Conservation (phyloP, 805 yeast genomes). For the Nematodospora valgi region DNA sequence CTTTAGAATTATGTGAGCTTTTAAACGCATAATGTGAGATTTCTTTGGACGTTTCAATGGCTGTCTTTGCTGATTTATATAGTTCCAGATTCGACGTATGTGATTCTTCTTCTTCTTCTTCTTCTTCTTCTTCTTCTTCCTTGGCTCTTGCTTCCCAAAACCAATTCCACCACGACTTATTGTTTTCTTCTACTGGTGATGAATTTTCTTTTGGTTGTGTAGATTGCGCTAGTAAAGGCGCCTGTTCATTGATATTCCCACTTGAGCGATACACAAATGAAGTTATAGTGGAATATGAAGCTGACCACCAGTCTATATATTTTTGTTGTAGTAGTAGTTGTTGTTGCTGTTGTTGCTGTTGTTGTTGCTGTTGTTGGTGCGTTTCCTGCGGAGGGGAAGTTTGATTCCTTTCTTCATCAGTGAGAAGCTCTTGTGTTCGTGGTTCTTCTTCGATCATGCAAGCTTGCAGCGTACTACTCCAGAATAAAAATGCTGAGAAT, state of each 20-base stretch:
- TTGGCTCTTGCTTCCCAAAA: constrained; percentile 12
- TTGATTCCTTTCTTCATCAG: too few species aligned
- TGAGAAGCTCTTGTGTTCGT: too few species aligned
- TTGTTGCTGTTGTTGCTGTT: constrained; percentile 1
- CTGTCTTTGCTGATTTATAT: constrained; percentile 27
- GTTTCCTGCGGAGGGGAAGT: too few species aligned
- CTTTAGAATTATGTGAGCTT: constrained; percentile 11
- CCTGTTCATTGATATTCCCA: background rate
- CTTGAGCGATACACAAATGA: background rate
- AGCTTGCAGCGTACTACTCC: too few species aligned
- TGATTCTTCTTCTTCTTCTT: constrained; percentile 14
- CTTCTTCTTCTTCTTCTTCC: constrained; percentile 11
- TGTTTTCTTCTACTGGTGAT: too few species aligned
- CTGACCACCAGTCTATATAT: too few species aligned
- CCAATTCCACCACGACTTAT: constrained; percentile 30
- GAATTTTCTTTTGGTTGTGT: background rate
- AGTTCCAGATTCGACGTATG: constrained; percentile 22
- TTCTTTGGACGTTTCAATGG: constrained; percentile 32
- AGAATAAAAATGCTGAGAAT: constrained; percentile 2
- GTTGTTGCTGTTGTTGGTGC: background rate
- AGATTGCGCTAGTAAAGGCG: background rate
- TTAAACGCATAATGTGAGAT: constrained; percentile 32
- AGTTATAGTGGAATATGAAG: background rate
- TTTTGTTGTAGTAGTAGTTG: background rate
- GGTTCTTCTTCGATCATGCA: too few species aligned